Evolutionary conservation across 805 yeast genomes (phyloP).

Genomic region (Metschnikowia noctiluminum): DNA sequence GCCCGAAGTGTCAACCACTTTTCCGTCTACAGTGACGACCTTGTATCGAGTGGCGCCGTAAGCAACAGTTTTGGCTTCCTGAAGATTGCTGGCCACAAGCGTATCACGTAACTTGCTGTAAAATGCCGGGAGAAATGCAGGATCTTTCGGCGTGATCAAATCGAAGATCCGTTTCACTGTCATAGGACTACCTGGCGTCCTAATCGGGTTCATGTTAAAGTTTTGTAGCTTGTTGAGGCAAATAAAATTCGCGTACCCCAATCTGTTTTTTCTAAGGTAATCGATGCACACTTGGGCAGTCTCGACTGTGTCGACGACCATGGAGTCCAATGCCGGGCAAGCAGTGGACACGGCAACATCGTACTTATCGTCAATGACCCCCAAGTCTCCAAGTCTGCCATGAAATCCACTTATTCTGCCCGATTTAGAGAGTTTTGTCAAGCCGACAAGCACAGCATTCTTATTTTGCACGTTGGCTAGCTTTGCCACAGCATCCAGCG

Average conservation of each 20-base stretch:
- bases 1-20: constrained; percentile 88
- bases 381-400: constrained; percentile 90
- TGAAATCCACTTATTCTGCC: constrained; percentile 84
- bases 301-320: constrained; percentile 81
- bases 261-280: constrained; percentile 70
- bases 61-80: constrained; percentile 84
- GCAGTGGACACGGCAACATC: constrained; percentile 96
- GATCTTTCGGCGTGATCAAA: constrained; percentile 63
- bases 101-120: constrained; percentile 86
- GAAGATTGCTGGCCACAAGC: constrained; percentile 73
- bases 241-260: constrained; percentile 89
- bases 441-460: constrained; percentile 66
- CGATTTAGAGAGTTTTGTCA: constrained; percentile 65
- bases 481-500: constrained; percentile 63
- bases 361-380: constrained; percentile 81
- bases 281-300: constrained; percentile 66
- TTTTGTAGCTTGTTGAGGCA: constrained; percentile 69
- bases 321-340: constrained; percentile 83
- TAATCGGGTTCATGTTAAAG: constrained; percentile 54
- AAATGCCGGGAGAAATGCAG: constrained; percentile 79
- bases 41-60: constrained; percentile 77
- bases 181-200: constrained; percentile 62
- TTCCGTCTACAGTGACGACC: constrained; percentile 92
- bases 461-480: constrained; percentile 60
- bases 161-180: constrained; percentile 82